A percentile compares a stretch with the other conserved stretches of the same genome.
These are phyloP conservation scores for Gaillardinia entomophila DNA, from an alignment of 805 yeast genomes.

Conservation along the genomic window DNA sequence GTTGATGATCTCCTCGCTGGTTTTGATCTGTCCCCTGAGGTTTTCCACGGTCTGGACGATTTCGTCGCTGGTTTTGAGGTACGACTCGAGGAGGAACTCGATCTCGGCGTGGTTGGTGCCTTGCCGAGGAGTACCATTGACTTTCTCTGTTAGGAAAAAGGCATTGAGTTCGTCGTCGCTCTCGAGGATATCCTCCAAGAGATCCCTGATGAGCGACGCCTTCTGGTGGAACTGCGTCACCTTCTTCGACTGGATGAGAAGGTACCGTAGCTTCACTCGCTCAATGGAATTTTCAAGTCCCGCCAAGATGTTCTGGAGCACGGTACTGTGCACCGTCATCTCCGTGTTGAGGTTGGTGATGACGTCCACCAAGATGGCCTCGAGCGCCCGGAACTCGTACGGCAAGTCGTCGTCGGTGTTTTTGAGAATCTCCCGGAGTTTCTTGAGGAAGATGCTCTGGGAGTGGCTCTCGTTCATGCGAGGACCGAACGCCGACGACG, in stretches of 20 bases:
- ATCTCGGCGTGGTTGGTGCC: slow-evolving; percentile 77
- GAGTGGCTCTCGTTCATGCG: slow-evolving; percentile 43
- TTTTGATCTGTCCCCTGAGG: slow-evolving; percentile 72
- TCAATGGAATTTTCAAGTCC: slow-evolving; percentile 83
- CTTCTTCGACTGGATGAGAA: slow-evolving; percentile 80
- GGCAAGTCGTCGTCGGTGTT: slow-evolving; percentile 45
- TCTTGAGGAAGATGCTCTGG: slow-evolving; percentile 37
- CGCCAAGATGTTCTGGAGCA: slow-evolving; percentile 63
- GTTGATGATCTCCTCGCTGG: slow-evolving; percentile 93
- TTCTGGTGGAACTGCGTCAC: slow-evolving; percentile 80
- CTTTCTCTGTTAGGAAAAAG: slow-evolving; percentile 66
- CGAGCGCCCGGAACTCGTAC: slow-evolving; percentile 87
- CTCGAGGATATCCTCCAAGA: slow-evolving; percentile 78
- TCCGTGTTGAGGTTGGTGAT: slow-evolving; percentile 76
- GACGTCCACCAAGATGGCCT: slow-evolving; percentile 77
- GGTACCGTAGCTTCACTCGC: slow-evolving; percentile 66
- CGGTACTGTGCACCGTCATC: slow-evolving; percentile 76
- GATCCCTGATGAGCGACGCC: slow-evolving; percentile 73
- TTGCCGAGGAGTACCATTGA: slow-evolving; percentile 37
- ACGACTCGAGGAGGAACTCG: slow-evolving; percentile 85
- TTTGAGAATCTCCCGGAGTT: slow-evolving; percentile 33
- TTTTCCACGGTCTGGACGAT: slow-evolving; percentile 86
- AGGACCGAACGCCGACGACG: slow-evolving; percentile 14
- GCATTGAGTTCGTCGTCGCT: slow-evolving; percentile 84
- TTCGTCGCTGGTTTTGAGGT: slow-evolving; percentile 87